Conservation (phyloP, 2,329 filamentous ascomycete genomes). For the Emmonsia crescens region DNA sequence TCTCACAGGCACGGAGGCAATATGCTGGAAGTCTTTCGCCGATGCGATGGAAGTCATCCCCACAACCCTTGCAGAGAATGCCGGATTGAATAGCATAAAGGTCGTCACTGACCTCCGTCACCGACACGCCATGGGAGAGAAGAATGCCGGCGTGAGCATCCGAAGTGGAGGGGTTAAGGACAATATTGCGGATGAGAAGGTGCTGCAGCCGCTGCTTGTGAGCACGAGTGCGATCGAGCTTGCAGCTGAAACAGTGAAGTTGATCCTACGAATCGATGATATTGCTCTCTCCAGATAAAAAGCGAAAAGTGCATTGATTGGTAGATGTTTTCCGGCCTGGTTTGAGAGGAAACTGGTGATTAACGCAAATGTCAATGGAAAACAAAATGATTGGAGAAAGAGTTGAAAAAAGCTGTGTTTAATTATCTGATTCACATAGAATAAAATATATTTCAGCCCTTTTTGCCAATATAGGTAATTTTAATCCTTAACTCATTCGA, state of each 20-base stretch:
- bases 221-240: constrained; percentile 96
- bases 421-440: neutral
- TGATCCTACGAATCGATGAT: constrained; percentile 64
- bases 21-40: constrained; percentile 98
- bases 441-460: neutral
- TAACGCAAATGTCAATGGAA: neutral
- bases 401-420: neutral
- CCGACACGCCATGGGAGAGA: constrained; percentile 87
- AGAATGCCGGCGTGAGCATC: constrained; percentile 95
- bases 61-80: constrained; percentile 93
- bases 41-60: constrained; percentile 96
- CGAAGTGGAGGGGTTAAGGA: constrained; percentile 94
- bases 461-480: neutral
- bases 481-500: too few species aligned
- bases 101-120: constrained; percentile 93
- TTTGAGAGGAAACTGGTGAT: neutral
- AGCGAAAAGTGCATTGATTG: neutral
- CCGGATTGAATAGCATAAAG: constrained; percentile 95
- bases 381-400: neutral
- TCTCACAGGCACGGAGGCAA: constrained; percentile 82
- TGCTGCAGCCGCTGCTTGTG: constrained; percentile 88
- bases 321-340: neutral
- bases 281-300: constrained; percentile 44
- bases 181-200: constrained; percentile 94
- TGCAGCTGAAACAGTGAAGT: constrained; percentile 96